Evolutionary conservation across 2,329 filamentous ascomycete genomes (phyloP).

Genomic region (Ophiostoma sp.): DNA sequence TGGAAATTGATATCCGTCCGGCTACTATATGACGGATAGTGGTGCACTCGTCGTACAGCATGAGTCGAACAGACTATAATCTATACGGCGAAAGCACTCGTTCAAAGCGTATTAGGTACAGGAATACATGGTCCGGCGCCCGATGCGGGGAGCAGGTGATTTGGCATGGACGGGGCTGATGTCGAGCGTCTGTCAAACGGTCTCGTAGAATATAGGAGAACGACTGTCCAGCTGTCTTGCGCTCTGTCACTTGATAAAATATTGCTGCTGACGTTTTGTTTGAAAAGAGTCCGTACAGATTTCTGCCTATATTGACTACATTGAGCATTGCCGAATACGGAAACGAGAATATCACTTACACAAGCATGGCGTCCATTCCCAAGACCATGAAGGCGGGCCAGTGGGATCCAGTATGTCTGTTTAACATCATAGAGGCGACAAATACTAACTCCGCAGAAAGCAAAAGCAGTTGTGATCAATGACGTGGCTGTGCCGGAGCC

Average conservation of each 20-base stretch:
- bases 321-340: background rate
- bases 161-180: too few relatives aligned
- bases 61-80: too few relatives aligned
- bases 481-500: constrained; percentile 41
- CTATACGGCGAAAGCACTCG: too few relatives aligned
- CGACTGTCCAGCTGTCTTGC: too few relatives aligned
- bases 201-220: too few relatives aligned
- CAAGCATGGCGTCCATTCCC: constrained; percentile 22
- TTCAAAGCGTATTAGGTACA: too few relatives aligned
- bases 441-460: background rate
- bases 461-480: constrained; percentile 30
- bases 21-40: background rate
- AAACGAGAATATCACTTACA: background rate
- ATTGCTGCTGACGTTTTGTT: background rate
- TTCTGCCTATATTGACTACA: background rate
- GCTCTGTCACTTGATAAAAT: background rate
- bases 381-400: constrained; percentile 27
- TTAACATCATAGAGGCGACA: background rate
- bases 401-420: constrained; percentile 21
- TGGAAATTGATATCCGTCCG: background rate
- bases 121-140: too few relatives aligned
- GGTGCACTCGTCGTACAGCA: too few relatives aligned
- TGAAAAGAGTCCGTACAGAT: background rate
- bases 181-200: too few relatives aligned
- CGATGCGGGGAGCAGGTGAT: too few relatives aligned